Evolutionary conservation across 345 rosid genomes (phyloP).

Genomic region (Hevea brasiliensis): DNA sequence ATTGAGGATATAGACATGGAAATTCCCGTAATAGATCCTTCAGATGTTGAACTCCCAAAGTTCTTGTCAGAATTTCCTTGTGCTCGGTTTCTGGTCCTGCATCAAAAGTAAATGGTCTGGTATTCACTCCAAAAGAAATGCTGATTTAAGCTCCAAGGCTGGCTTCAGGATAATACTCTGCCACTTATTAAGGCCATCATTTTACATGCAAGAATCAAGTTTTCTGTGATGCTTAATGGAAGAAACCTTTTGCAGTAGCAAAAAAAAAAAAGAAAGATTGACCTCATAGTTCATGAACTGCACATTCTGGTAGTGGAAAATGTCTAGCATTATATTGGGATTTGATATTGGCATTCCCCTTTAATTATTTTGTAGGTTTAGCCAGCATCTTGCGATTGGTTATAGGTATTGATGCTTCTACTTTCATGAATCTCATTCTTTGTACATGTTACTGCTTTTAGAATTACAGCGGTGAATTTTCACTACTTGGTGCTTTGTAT

Average conservation of each 20-base stretch:
- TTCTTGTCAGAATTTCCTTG: conserved; percentile 61
- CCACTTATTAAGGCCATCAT: neutral
- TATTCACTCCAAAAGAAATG: neutral
- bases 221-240: neutral
- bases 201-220: neutral
- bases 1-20: conserved; percentile 94
- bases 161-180: neutral
- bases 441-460: neutral
- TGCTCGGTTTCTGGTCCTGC: conserved; percentile 57
- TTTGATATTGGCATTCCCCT: neutral
- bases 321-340: conserved; percentile 3
- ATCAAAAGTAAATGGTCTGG: conserved; percentile 12
- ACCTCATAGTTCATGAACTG: neutral
- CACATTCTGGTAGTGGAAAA: conserved; percentile 10
- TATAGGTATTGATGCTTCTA: conserved; percentile 26
- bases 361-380: conserved; percentile 12
- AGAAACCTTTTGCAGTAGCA: neutral
- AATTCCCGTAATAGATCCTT: conserved; percentile 76
- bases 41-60: conserved; percentile 55
- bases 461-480: neutral
- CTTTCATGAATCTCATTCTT: conserved; percentile 31
- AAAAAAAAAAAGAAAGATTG: neutral
- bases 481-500: conserved; percentile 15
- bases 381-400: neutral
- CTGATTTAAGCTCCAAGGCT: neutral